phyloP scores from a whole-genome alignment of 78 protist genomes.

The Diacronema lutheri region DNA sequence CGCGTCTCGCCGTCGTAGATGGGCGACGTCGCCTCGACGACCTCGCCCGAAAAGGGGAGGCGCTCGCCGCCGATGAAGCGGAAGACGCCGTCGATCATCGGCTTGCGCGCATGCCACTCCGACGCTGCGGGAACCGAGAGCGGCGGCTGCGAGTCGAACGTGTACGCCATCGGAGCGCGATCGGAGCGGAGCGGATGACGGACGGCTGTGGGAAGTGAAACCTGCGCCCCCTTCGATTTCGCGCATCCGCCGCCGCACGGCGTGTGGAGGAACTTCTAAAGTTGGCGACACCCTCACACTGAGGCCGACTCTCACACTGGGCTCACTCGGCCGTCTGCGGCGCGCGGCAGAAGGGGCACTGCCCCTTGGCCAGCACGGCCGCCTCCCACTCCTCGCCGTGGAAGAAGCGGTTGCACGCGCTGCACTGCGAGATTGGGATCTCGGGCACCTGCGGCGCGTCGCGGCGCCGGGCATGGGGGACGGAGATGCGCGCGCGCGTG shows the following conservation, averaged over 20 bases:
- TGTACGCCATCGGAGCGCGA: too few species aligned
- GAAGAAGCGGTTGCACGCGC: conserved; percentile 57
- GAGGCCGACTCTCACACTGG: background rate
- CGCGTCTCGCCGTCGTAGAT: background rate
- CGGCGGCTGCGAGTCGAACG: too few species aligned
- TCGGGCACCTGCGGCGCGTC: too few species aligned
- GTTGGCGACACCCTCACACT: background rate
- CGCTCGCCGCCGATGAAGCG: background rate
- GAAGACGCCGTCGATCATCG: too few species aligned
- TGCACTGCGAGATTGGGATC: conserved; percentile 33
- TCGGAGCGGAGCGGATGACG: too few species aligned
- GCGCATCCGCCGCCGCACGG: background rate
- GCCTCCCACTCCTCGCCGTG: conserved; percentile 57
- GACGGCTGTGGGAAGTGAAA: background rate
- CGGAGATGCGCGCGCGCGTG: too few species aligned
- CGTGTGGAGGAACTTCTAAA: background rate
- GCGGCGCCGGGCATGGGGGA: too few species aligned
- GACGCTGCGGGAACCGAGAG: too few species aligned
- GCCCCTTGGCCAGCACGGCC: conserved; percentile 16
- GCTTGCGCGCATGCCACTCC: too few species aligned
- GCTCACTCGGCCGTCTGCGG: background rate
- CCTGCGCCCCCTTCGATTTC: background rate
- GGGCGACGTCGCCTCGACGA: background rate
- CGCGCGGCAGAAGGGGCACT: conserved; percentile 55
- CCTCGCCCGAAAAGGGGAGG: background rate